Evolutionary conservation across 2,329 filamentous ascomycete genomes (phyloP).

Genomic region (Fusarium duplospermum): DNA sequence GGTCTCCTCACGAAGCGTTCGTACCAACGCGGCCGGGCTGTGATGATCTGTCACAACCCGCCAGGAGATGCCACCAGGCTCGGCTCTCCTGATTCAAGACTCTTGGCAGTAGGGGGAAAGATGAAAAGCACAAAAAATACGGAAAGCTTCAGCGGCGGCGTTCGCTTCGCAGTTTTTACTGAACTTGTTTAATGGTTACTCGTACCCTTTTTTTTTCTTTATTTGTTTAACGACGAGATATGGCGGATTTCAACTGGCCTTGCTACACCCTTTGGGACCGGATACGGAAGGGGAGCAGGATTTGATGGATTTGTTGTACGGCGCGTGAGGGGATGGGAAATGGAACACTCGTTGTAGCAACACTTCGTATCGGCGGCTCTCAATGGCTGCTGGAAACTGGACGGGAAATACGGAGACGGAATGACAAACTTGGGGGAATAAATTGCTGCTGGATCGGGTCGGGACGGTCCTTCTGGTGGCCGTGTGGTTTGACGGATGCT

Average conservation of each 20-base stretch:
- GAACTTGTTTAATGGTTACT: slow-evolving; percentile 43
- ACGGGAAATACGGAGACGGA: slow-evolving; percentile 14
- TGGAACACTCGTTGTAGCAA: slow-evolving; percentile 24
- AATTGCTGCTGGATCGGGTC: slow-evolving; percentile 6
- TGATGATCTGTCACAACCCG: neutral
- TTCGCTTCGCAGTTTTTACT: slow-evolving; percentile 31
- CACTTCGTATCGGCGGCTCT: slow-evolving; percentile 3
- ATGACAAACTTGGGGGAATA: neutral
- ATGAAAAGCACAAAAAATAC: slow-evolving; percentile 32
- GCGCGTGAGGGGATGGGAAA: slow-evolving; percentile 33
- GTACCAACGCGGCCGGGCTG: neutral
- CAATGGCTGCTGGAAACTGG: slow-evolving; percentile 17
- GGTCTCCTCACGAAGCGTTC: neutral
- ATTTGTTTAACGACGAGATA: slow-evolving; percentile 28
- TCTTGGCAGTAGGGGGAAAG: slow-evolving; percentile 5
- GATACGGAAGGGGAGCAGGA: slow-evolving; percentile 26
- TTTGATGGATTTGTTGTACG: slow-evolving; percentile 11
- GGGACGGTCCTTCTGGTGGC: neutral
- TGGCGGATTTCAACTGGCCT: slow-evolving; percentile 26
- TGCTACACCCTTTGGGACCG: slow-evolving; percentile 38
- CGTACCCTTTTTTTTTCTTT: slow-evolving; percentile 20
- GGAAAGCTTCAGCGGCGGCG: slow-evolving; percentile 34
- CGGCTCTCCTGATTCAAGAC: neutral
- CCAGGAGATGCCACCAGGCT: neutral
- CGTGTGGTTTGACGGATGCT: neutral